Percentiles rank a stretch among this genome's conserved stretches.
Conservation (phyloP, 306 rosid genomes). For the Prunus mongolica region DNA sequence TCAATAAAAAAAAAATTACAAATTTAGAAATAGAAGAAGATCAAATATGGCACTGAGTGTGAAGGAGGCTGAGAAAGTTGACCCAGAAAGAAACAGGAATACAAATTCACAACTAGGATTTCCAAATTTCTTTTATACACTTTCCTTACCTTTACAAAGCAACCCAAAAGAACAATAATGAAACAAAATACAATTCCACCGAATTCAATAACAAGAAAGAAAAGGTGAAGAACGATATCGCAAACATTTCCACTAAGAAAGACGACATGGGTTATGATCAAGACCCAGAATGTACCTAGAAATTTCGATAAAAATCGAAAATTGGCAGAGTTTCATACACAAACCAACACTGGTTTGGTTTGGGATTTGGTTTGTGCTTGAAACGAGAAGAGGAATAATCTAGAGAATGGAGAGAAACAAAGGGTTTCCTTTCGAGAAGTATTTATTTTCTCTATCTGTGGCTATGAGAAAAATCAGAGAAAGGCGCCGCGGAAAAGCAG, state of each 20-base stretch:
- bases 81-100: too few species aligned
- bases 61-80: too few species aligned
- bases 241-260: neutral
- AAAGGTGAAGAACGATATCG: neutral
- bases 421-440: neutral
- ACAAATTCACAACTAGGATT: neutral
- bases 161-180: too few species aligned
- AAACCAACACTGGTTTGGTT: neutral
- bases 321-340: neutral
- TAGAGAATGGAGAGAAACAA: neutral
- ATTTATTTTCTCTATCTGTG: neutral
- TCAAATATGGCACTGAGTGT: neutral
- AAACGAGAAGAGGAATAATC: constrained; percentile 1
- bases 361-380: constrained; percentile 13
- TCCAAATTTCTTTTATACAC: neutral
- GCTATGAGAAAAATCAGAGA: neutral
- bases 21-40: neutral
- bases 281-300: neutral
- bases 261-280: neutral
- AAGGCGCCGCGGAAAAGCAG: constrained; percentile 10
- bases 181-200: neutral
- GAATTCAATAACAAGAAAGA: neutral
- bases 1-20: neutral
- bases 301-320: neutral
- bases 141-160: neutral